Conservation (phyloP, 352 stramenopile genomes). For the Albugo laibachii region DNA sequence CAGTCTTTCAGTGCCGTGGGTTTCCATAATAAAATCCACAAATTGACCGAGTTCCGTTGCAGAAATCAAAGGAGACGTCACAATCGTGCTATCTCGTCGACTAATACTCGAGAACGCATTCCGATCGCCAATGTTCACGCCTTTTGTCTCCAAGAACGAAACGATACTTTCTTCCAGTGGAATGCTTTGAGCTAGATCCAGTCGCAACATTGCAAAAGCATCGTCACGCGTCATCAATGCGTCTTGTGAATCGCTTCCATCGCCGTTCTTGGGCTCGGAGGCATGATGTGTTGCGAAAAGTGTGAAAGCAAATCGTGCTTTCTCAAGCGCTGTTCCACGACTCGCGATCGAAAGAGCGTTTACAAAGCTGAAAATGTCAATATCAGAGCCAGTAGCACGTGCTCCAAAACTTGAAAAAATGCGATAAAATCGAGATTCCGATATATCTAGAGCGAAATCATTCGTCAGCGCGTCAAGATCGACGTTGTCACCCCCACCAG, state of each 20-base stretch:
- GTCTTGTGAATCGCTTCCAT: too few species aligned
- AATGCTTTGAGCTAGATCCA: conserved; percentile 62
- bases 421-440: conserved; percentile 46
- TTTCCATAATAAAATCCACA: conserved; percentile 53
- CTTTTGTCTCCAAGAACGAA: conserved; percentile 41
- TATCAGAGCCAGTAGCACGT: conserved; percentile 53
- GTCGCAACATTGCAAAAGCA: conserved; percentile 61
- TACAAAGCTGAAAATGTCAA: conserved; percentile 78
- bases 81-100: conserved; percentile 16
- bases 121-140: conserved; percentile 16
- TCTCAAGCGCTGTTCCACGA: conserved; percentile 43
- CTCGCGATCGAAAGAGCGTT: conserved; percentile 59
- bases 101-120: conserved; percentile 12
- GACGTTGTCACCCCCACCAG: conserved; percentile 36
- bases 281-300: conserved; percentile 40
- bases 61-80: conserved; percentile 42
- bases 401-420: conserved; percentile 67
- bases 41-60: conserved; percentile 61
- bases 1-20: conserved; percentile 18
- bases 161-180: conserved; percentile 44
- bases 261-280: background rate
- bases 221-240: conserved; percentile 56
- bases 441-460: conserved; percentile 74
- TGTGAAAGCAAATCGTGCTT: conserved; percentile 60
- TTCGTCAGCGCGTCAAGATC: conserved; percentile 57